Percentiles rank a stretch among this genome's conserved stretches.
These are phyloP conservation scores for Neospermospora avenae DNA, from an alignment of 2,329 filamentous ascomycete species.

Conservation along the genomic window DNA sequence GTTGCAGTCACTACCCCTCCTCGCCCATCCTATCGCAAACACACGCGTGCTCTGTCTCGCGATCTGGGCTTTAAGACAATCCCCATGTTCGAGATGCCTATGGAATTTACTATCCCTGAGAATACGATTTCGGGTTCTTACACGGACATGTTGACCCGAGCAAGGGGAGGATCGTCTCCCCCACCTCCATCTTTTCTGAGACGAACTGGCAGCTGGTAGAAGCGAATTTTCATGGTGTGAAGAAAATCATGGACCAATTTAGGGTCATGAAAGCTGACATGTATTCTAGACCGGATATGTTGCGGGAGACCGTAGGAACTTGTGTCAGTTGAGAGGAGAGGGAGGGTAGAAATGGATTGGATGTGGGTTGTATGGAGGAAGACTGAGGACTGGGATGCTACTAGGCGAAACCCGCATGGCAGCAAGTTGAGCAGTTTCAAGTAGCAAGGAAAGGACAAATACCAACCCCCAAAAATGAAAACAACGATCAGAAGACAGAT, in stretches of 20 bases:
- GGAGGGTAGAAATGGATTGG: background rate
- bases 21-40: background rate
- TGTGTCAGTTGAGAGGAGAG: background rate
- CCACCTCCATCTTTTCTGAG: background rate
- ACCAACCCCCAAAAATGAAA: background rate
- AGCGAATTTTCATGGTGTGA: too few relatives aligned
- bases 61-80: slow-evolving; percentile 1
- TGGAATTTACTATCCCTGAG: background rate
- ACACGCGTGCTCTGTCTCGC: slow-evolving; percentile 1
- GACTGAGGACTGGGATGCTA: background rate
- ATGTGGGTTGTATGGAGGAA: background rate
- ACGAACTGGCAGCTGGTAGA: background rate
- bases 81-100: background rate
- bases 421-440: background rate
- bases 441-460: background rate
- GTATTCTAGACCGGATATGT: background rate
- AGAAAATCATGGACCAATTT: background rate
- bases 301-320: background rate
- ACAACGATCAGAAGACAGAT: background rate
- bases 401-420: background rate
- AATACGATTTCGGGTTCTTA: background rate
- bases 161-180: background rate
- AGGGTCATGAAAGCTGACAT: background rate
- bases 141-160: background rate
- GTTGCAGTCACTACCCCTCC: background rate